Evolutionary conservation across 306 rosid genomes (phyloP).

Genomic region (Prunus dulcis): DNA sequence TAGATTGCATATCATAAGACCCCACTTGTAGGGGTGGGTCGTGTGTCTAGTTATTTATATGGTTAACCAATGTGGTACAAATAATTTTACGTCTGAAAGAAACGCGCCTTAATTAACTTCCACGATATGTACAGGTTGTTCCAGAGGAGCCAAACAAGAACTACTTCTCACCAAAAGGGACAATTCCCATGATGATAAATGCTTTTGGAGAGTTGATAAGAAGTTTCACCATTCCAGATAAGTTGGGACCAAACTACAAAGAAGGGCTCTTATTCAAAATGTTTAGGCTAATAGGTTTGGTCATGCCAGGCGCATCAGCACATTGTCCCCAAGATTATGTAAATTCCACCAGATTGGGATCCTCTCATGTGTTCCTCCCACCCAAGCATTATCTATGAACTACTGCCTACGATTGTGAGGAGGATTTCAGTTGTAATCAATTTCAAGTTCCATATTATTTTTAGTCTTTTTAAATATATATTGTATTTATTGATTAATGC

Average conservation of each 20-base stretch:
- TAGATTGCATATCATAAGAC: too few species aligned
- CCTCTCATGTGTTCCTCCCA: slow-evolving; percentile 13
- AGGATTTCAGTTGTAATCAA: neutral
- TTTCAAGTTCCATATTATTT: neutral
- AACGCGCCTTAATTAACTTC: neutral
- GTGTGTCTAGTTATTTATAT: too few species aligned
- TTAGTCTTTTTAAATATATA: neutral
- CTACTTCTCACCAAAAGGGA: slow-evolving; percentile 40
- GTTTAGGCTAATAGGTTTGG: slow-evolving; percentile 48
- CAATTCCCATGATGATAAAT: slow-evolving; percentile 44
- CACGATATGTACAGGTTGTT: slow-evolving; percentile 38
- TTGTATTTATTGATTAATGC: too few species aligned
- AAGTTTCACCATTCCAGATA: slow-evolving; percentile 52
- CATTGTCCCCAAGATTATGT: slow-evolving; percentile 74
- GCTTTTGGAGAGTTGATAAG: slow-evolving; percentile 55
- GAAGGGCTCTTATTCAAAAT: slow-evolving; percentile 51
- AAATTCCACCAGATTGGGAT: slow-evolving; percentile 55
- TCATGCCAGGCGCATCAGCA: slow-evolving; percentile 56
- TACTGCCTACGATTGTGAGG: too few species aligned
- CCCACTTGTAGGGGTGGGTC: too few species aligned
- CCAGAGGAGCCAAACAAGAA: slow-evolving; percentile 69
- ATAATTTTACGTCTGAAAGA: neutral
- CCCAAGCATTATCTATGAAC: neutral
- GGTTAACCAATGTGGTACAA: neutral
- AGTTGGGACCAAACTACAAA: slow-evolving; percentile 39